These are phyloP conservation scores for Mrakia blollopis DNA, from an alignment of 768 basidiomycete species.

Conservation along the genomic window DNA sequence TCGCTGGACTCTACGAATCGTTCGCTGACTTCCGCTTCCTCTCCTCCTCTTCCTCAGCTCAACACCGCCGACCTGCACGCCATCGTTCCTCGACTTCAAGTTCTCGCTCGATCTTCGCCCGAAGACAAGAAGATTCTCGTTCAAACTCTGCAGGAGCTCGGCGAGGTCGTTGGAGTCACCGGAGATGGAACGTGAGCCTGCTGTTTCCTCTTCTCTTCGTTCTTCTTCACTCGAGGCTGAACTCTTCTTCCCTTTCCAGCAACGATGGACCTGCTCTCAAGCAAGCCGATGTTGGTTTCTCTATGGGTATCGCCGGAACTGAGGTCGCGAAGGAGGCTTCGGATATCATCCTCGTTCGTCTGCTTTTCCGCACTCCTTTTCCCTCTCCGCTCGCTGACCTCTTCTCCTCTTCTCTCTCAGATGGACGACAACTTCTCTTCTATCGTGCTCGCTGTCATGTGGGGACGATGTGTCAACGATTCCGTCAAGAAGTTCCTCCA, in stretches of 20 bases:
- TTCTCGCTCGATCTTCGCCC: conserved; percentile 93
- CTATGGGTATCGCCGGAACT: conserved; percentile 89
- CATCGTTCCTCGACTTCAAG: conserved; percentile 85
- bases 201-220: neutral
- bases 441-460: conserved; percentile 95
- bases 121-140: conserved; percentile 95
- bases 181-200: conserved; percentile 76
- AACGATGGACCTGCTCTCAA: conserved; percentile 97
- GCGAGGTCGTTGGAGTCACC: conserved; percentile 90
- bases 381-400: neutral
- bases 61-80: conserved; percentile 64
- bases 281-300: conserved; percentile 93
- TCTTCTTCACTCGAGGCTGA: neutral
- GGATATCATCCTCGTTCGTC: conserved; percentile 82
- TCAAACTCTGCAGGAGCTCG: conserved; percentile 74
- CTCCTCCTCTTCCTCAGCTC: conserved; percentile 48
- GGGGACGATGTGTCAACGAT: conserved; percentile 98
- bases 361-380: neutral
- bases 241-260: conserved; percentile 39
- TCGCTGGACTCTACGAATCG: neutral
- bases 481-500: conserved; percentile 88
- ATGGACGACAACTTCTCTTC: conserved; percentile 62
- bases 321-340: conserved; percentile 99
- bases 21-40: neutral
- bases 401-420: neutral